Evolutionary conservation across 495 filamentous ascomycete species (phyloP).

Genomic region (Xylaria palmicola): DNA sequence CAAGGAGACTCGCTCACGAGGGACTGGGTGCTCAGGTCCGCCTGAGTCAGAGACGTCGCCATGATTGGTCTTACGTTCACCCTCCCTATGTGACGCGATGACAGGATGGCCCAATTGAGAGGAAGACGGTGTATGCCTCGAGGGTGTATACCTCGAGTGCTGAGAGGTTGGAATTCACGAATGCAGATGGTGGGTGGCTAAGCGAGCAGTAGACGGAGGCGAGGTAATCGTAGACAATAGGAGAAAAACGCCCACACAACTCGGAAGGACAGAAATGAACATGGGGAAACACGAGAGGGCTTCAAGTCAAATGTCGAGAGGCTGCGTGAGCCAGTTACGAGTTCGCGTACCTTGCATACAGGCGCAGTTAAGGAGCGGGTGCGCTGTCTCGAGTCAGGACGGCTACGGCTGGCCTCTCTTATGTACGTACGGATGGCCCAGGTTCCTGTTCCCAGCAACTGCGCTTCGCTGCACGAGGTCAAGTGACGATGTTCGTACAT

Average conservation of each 20-base stretch:
- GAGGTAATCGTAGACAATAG: neutral
- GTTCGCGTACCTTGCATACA: conserved; percentile 1
- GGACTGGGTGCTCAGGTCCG: conserved; percentile 12
- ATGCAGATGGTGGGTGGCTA: neutral
- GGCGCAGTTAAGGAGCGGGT: neutral
- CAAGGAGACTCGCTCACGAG: neutral
- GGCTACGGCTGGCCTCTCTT: neutral
- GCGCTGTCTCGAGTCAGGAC: neutral
- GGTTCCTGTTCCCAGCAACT: neutral
- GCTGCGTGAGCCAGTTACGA: no score
- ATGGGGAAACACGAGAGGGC: neutral
- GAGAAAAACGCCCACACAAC: neutral
- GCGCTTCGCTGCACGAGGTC: conserved; percentile 2
- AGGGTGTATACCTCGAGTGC: neutral
- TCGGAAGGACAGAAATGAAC: neutral
- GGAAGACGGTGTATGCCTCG: no score
- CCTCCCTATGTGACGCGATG: neutral
- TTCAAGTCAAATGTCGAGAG: no score
- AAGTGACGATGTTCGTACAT: conserved; percentile 11
- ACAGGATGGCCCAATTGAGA: neutral
- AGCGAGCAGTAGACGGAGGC: neutral
- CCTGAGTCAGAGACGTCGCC: conserved; percentile 13
- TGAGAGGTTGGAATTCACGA: neutral
- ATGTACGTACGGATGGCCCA: neutral
- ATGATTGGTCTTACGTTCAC: neutral